Base-by-base conservation (phyloP, 1,284 basidiomycete genomes). In the Apiotrichum porosum region DNA sequence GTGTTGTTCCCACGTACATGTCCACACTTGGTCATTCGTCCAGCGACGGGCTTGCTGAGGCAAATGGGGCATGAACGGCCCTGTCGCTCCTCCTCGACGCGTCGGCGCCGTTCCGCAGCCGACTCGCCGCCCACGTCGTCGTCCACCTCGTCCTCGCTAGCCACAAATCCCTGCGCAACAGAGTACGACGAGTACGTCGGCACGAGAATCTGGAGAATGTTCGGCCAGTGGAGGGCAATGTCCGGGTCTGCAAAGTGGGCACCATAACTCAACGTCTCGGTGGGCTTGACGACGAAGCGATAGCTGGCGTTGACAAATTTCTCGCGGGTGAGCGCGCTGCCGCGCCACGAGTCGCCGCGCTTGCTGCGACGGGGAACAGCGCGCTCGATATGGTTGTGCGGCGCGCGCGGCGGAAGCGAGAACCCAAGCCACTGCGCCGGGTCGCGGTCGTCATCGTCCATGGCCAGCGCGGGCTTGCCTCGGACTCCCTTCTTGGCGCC, bases 1-100 rank as follows among this genome's bases (percentile, higher is more conserved):
- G 12, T 28, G 26, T 28, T 28, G 26, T 28, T 12, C 26, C 44
- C 19, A 83, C 88, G 74, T 64, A 94, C 91, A 80, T 97, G 93
- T 50, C 92, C 93, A 61, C 92, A 97, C 76, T 89, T 91, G 39
- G 92, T 97, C 88, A 97, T 97, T 39, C 95, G 80, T 15, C 94
- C 89, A 17, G 91, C 90, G 35, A 84, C 83, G 6, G 93, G 94
- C 42, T 88, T 68, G 37, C 69, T 65, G 37, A 99, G 79, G 74
- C 94, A 99, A 57, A 99, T 97, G 3, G 94, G 95, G 71, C 94
- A 98, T 13, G 82, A 84, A 14, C 82, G 84, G 38, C 68, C 72
- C 43, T 66, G 57, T 28, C 58, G 38, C 44, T 72, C 70, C 46
- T 69, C 64, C 43, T 73, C 69, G 42, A 67, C 65, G 19, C 68